A percentile compares a stretch with the other conserved stretches of the same genome.
Conservation (phyloP, 2,329 filamentous ascomycete genomes). For the Graphilbum ipis-grandicollis region DNA sequence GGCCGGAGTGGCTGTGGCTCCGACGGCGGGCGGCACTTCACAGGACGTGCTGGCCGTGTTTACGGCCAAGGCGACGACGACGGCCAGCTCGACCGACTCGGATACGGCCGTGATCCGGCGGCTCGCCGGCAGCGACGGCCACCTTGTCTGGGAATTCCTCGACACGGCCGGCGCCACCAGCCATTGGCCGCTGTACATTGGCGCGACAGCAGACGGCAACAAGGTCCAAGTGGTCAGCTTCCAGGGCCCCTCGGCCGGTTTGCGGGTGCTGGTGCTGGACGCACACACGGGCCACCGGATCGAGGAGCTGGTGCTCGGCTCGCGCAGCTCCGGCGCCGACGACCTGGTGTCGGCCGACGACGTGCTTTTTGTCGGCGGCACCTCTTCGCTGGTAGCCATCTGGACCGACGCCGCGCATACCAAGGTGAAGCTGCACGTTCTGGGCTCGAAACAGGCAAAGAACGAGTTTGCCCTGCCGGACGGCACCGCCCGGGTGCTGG, state of each 20-base stretch:
- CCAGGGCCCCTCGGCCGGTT: slow-evolving; percentile 55
- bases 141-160: slow-evolving; percentile 61
- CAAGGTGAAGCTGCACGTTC: slow-evolving; percentile 53
- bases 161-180: slow-evolving; percentile 25
- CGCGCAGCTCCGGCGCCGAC: slow-evolving; percentile 32
- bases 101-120: slow-evolving; percentile 51
- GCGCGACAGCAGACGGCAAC: slow-evolving; percentile 49
- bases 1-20: slow-evolving; percentile 56
- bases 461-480: slow-evolving; percentile 16
- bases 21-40: slow-evolving; percentile 37
- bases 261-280: slow-evolving; percentile 62
- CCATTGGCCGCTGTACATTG: slow-evolving; percentile 54
- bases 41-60: slow-evolving; percentile 5
- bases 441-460: slow-evolving; percentile 39
- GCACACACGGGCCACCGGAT: slow-evolving; percentile 52
- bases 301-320: slow-evolving; percentile 53
- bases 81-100: no score
- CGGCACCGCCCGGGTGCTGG: slow-evolving; percentile 2
- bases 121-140: slow-evolving; percentile 55
- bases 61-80: slow-evolving; percentile 26
- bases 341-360: slow-evolving; percentile 49
- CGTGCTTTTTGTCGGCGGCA: slow-evolving; percentile 55
- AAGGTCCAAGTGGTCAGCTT: slow-evolving; percentile 63
- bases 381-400: slow-evolving; percentile 48
- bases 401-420: slow-evolving; percentile 50